Evolutionary conservation across 208 protist genomes (phyloP), one percentile per base, ranked within the genome.

Genomic region (Wallacemonas sp.): DNA sequence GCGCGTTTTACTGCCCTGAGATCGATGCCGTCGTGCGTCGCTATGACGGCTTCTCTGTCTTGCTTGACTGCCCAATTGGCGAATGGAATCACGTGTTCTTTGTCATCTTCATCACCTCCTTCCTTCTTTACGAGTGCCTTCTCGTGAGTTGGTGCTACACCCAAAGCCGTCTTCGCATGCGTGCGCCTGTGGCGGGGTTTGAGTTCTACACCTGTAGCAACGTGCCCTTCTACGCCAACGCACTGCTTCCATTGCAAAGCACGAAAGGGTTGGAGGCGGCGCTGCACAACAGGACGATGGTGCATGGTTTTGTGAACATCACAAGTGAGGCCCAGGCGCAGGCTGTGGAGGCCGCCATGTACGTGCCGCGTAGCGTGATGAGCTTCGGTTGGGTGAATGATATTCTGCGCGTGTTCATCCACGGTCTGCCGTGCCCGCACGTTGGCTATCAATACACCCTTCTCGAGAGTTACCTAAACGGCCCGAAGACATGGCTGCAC

Each of bases 1-100:
- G 88, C 39, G 70, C 79, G 11, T 94, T 94, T 64, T 90, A 94
- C 66, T 94, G 85, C 70, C 75, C 62, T 39, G 82, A 94, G 68
- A 63, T 69, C 11, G 88, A 94, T 60, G 73, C 80, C 12, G 28
- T 90, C 21, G 68, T 94, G 66, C 68, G 68, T 6, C 62, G 82
- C 45, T 94, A 87, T 70, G 88, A 94, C 68, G 67, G 83, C 59
- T 90, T 89, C 74, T 88, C 83, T 21, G 75, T 64, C 51, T 60
- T 82, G 27, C 54, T 94, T 11, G 88, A 94, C 72, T 72, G 70
- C 55, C 88, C 88, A 1, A 71, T 94, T 45, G 82, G 78, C 1
- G 70, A 64, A 21, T 77, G 68, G 27, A 94, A 94, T 63, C 84
- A 90, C 62, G 45, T 75, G 8, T 67, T 42, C 28, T 94, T 91